Evolutionary conservation across 257 asterid species (phyloP).

Genomic region (Scutellaria barbata): DNA sequence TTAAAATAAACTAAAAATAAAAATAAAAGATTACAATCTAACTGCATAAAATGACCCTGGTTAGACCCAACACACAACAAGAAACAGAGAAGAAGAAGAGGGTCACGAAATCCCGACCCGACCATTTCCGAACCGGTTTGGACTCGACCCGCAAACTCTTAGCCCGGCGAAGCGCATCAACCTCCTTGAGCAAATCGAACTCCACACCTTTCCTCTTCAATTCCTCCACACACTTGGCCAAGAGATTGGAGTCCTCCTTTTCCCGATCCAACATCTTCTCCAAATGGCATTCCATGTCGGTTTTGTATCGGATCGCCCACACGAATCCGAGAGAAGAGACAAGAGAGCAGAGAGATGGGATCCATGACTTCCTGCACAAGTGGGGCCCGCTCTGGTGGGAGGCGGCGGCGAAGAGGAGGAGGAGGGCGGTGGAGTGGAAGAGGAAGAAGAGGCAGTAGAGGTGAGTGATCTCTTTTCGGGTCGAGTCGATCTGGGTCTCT

Average conservation of each 20-base stretch:
- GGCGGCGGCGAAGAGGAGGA: conserved; percentile 76
- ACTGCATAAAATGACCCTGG: conserved; percentile 63
- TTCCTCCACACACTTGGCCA: conserved; percentile 82
- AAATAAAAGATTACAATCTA: conserved; percentile 12
- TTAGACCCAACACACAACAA: conserved; percentile 66
- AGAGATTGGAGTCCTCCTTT: conserved; percentile 69
- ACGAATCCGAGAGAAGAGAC: conserved; percentile 32
- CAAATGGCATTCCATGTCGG: conserved; percentile 54
- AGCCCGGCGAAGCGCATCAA: conserved; percentile 88
- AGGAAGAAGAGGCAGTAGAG: conserved; percentile 88
- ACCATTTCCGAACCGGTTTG: conserved; percentile 68
- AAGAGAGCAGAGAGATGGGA: conserved; percentile 39
- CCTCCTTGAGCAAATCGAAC: conserved; percentile 87
- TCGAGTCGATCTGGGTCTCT: conserved; percentile 73
- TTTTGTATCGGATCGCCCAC: conserved; percentile 40
- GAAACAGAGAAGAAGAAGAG: conserved; percentile 71
- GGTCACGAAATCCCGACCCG: conserved; percentile 69
- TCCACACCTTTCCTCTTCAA: conserved; percentile 83
- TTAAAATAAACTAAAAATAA: not conserved
- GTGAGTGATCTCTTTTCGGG: conserved; percentile 71
- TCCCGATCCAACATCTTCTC: conserved; percentile 80
- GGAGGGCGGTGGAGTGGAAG: conserved; percentile 80
- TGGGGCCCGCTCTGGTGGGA: not conserved
- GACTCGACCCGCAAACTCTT: conserved; percentile 83
- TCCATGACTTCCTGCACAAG: conserved; percentile 32